These are phyloP conservation scores for Puccinia coronata DNA, from an alignment of 1,284 basidiomycete genomes.

Conservation along the genomic window DNA sequence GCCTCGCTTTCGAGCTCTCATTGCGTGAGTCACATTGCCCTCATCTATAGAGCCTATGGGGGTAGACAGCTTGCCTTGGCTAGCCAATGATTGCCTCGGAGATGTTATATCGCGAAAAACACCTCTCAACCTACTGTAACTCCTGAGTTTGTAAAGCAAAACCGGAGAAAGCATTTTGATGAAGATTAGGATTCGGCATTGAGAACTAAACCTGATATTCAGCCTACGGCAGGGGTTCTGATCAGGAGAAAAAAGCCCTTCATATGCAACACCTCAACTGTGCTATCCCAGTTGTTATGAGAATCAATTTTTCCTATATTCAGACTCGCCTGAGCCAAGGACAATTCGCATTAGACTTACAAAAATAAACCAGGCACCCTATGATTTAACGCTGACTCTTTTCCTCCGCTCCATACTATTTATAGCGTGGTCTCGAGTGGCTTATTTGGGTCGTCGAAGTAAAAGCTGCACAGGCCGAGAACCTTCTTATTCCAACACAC, in stretches of 20 bases:
- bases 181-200: neutral
- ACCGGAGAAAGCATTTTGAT: neutral
- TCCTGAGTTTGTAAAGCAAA: no score
- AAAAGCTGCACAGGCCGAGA: neutral
- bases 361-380: constrained; percentile 5
- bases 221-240: neutral
- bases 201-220: neutral
- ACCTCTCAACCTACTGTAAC: neutral
- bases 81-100: no score
- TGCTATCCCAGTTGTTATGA: neutral
- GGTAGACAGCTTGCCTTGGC: no score
- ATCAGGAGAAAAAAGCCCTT: constrained; percentile 3
- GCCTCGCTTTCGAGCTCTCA: neutral
- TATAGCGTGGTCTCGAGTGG: neutral
- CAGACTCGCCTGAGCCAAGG: neutral
- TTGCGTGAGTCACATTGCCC: neutral
- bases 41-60: neutral
- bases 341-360: neutral
- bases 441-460: neutral
- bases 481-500: neutral
- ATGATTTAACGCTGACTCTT: neutral
- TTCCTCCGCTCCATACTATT: no score
- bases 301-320: neutral
- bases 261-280: neutral
- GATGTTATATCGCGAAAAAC: no score